phyloP scores from a whole-genome alignment of 169 alveolate species.

The Eimeria tenella region DNA sequence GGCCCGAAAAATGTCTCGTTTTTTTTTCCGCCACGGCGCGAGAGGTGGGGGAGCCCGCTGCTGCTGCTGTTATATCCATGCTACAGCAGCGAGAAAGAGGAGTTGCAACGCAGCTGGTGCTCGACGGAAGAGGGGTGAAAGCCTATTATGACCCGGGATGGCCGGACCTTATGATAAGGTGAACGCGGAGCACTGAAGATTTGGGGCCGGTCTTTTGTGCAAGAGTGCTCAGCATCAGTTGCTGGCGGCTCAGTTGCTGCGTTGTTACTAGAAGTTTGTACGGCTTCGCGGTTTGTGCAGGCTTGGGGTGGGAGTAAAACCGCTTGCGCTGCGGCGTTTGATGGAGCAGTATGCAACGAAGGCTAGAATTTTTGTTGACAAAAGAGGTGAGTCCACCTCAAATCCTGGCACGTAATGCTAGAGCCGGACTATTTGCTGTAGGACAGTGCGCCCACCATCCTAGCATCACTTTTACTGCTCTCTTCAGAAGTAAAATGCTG shows the following conservation, averaged over 20 bases:
- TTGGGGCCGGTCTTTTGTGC: no score
- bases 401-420: no score
- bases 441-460: no score
- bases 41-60: constrained; percentile 40
- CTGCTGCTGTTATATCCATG: constrained; percentile 42
- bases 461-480: no score
- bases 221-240: no score
- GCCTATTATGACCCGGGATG: constrained; percentile 90
- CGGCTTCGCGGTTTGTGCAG: constrained; percentile 71
- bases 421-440: no score
- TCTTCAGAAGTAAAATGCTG: no score
- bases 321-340: constrained; percentile 81
- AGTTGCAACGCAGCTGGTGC: constrained; percentile 89
- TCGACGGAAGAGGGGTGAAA: constrained; percentile 92
- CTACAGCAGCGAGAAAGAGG: constrained; percentile 87
- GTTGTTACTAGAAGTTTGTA: no score
- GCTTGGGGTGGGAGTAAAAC: constrained; percentile 91
- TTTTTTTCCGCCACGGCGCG: not conserved
- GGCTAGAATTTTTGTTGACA: constrained; percentile 68
- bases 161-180: constrained; percentile 85
- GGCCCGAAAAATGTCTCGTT: not conserved
- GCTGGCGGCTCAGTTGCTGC: no score
- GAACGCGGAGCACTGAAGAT: not conserved
- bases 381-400: constrained; percentile 39
- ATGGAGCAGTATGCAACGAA: constrained; percentile 67